Evolutionary conservation across 768 basidiomycete genomes (phyloP), one percentile per base, ranked within the genome.

Genomic region (Russula olivacea): DNA sequence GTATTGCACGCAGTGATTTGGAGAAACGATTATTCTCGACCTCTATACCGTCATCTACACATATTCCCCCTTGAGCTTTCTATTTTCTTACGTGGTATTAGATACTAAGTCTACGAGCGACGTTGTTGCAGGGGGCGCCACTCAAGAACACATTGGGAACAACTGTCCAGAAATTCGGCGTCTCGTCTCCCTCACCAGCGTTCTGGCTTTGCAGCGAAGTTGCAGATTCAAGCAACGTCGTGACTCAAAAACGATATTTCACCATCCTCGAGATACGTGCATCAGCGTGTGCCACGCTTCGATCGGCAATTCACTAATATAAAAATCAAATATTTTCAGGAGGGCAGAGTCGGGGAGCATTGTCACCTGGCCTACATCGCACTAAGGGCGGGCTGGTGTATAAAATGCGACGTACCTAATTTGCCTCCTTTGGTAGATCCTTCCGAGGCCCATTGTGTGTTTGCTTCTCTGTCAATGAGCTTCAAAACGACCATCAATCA

Each of bases 1-100:
- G 97, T 66, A 86, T 90, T 28, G 85, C 86, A 48, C 86, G 80
- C 70, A 93, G 91, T 71, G 34, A 34, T 34, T 34, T 34, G 34
- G 34, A 34, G 40, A 40, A 40, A 40, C 40, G 15, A 15, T 6
- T 17, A 34, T 40, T 40, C 17, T 40, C 17, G 40, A 40, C 15
- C 6, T 40, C 14, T 6, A 40, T 40, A 34, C 34, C 11, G 17
- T 40, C 40, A 40, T 17, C 0, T 40, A 0, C 14, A 6, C 17
- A 17, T 40, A 40, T 40, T 40, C 15, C 7, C 40, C 15, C 17
- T 40, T 15, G 14, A 40, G 15, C 38, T 15, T 40, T 40, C 3
- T 40, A 17, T 40, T 6, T 40, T 17, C 15, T 7, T 15, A 40
- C 17, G 6, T 17, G 14, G 40, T 40, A 40, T 17, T 17, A 40